Evolutionary conservation across 2,329 filamentous ascomycete genomes (phyloP), one percentile per base, ranked within the genome.

Genomic region (Fusarium begoniae): DNA sequence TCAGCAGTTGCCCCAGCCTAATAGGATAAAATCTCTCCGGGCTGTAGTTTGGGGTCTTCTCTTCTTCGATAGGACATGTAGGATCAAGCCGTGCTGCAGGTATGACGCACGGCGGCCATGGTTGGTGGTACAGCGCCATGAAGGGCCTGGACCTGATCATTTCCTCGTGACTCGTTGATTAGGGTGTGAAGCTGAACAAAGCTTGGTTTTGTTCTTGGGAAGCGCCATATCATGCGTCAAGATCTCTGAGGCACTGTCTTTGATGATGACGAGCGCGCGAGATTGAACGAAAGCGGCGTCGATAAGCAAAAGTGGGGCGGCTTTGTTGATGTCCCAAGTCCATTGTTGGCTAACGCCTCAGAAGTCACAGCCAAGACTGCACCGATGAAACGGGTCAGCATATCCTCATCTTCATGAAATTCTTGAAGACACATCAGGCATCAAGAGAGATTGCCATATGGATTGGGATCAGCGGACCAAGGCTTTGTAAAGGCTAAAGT

Each of bases 11-110:
- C 1, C 75, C 71, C 10, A 76, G 8, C 3, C 56, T 14, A 7
- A 66, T 45, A 5, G 76, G 76, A n/a, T 67, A 73, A n/a, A 78
- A 78, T 2, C 66, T 50, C 26, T 65, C 50, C 1, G 69, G 22
- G 13, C 40, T 22, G 22, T 77, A 78, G 7, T 70, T 43, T 3
- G 66, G 72, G 2, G 63, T 75, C n/a, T 48, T 72, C 38, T 78
- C 73, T 28, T 77, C 76, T 22, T 77, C 74, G 12, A 72, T 18
- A 1, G 41, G 64, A 10, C 37, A n/a, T 15, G 35, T 28, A 18
- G 44, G 43, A 40, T 77, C 64, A 32, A 78, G 67, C 6, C 41
- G 60, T 35, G 76, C 61, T 3, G 70, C 75, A 10, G 72, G n/a
- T 15, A 45, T 50, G 17, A 45, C 32, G 9, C 69, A 65, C 15